Evolutionary conservation across 768 basidiomycete genomes (phyloP), one percentile per base, ranked within the genome.

Genomic region (Lactifluus echinatus): DNA sequence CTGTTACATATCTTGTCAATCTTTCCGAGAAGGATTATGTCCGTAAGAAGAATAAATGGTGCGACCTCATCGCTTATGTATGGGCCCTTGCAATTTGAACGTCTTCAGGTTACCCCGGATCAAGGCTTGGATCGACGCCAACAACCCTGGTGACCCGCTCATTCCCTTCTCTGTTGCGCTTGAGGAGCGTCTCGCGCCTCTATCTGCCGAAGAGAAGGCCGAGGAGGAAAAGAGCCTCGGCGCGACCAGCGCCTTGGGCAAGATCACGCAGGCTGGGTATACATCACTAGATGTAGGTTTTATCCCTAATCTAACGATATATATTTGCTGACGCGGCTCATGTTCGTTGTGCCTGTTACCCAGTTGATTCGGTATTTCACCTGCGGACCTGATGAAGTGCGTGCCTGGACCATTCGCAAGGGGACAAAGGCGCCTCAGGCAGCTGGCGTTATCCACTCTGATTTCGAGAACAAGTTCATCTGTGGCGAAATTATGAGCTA

Each of bases 31-130:
- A 82, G 63, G 96, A 99, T 70, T 99, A 89, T 66, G 73, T 90
- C 58, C 85, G 96, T 62, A 98, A 97, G 74, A 98, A 97, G 83
- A 98, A 97, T 77, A 98, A 97, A 78, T 98, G 96, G 94, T 87
- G 57, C 40, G 68, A 63, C 19, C 21, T 39, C 29, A 23, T 26
- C 21, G 14, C 28, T 42, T 40, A 19, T 19, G 17, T 43, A 15
- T 21, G 12, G 4, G 3, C 47, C 19, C 34, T 46, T 39, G 23
- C 26, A 8, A 49, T 19, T 36, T 3, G 2, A 17, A 8, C 51
- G 23, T 44, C 45, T 42, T 46, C 15, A 90, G 88, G 90, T 74
- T 98, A 31, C 81, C 93, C 19, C 96, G 95, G 76, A 98, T 98
- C 78, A 97, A 97, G 70, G 88, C 73, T 28, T 99, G 96, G 96